phyloP scores from a whole-genome alignment of 495 filamentous ascomycete genomes.

The Penicillium verhagenii region DNA sequence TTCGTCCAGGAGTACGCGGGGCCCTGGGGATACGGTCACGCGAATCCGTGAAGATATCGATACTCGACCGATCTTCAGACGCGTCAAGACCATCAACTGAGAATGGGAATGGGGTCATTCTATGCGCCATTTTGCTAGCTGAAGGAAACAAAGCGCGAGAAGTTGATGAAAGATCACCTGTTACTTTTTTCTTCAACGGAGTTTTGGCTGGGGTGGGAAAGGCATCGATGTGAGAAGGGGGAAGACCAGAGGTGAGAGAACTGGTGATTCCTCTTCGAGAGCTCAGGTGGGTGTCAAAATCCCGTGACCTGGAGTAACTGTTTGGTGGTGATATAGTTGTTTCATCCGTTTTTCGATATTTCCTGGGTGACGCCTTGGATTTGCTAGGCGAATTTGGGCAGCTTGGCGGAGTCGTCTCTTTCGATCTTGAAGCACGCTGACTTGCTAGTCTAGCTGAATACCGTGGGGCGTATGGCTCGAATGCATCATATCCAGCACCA shows the following conservation, averaged over 20 bases:
- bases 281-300: not conserved
- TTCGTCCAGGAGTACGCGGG: conserved; percentile 55
- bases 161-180: conserved; percentile 58
- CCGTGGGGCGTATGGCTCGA: conserved; percentile 62
- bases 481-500: conserved; percentile 65
- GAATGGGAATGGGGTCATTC: conserved; percentile 62
- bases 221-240: conserved; percentile 34
- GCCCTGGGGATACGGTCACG: conserved; percentile 76
- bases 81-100: conserved; percentile 45
- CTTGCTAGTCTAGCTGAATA: conserved; percentile 49
- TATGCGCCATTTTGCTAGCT: conserved; percentile 35
- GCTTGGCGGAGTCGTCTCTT: conserved; percentile 40
- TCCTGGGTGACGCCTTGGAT: conserved; percentile 20
- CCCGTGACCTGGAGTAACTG: not conserved
- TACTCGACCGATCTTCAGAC: conserved; percentile 19
- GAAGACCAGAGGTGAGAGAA: conserved; percentile 13
- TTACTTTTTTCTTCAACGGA: conserved; percentile 61
- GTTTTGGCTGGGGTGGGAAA: conserved; percentile 92
- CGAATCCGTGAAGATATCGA: conserved; percentile 87
- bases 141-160: conserved; percentile 76
- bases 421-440: conserved; percentile 33
- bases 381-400: conserved; percentile 23
- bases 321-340: conserved; percentile 6
- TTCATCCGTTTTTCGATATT: conserved; percentile 7
- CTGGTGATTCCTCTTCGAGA: not conserved